These are phyloP conservation scores for Boletus huronensis DNA, from an alignment of 768 basidiomycete species.

Conservation along the genomic window DNA sequence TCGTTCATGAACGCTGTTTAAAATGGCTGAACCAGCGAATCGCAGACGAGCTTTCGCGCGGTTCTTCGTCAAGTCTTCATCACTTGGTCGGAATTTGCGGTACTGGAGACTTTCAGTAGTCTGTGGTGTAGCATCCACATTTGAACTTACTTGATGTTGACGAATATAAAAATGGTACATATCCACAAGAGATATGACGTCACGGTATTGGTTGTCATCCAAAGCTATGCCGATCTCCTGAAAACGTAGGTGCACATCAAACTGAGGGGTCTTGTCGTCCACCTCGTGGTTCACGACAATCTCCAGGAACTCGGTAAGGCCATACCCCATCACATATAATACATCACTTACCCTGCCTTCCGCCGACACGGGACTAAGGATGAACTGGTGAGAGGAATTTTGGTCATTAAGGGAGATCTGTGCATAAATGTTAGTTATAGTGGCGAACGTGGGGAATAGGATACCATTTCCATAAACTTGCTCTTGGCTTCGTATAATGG, in stretches of 20 bases:
- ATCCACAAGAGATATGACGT: conserved; percentile 87
- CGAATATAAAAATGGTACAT: conserved; percentile 96
- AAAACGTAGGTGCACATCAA: conserved; percentile 84
- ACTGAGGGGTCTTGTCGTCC: conserved; percentile 71
- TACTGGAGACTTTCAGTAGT: conserved; percentile 45
- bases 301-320: conserved; percentile 35
- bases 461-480: conserved; percentile 73
- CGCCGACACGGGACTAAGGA: conserved; percentile 92
- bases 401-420: conserved; percentile 52
- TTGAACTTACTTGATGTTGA: conserved; percentile 60
- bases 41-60: conserved; percentile 63
- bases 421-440: conserved; percentile 1
- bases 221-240: conserved; percentile 90
- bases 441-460: background rate
- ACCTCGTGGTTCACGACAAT: conserved; percentile 79
- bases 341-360: conserved; percentile 71
- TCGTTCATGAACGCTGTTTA: conserved; percentile 79
- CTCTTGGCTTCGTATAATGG: conserved; percentile 61
- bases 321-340: background rate
- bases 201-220: conserved; percentile 92
- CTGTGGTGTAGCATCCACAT: background rate
- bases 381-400: conserved; percentile 71
- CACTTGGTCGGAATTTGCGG: conserved; percentile 70
- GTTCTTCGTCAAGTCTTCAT: conserved; percentile 57
- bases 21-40: conserved; percentile 78